Percentiles rank a stretch among this genome's conserved stretches.
phyloP scores from a whole-genome alignment of 2,329 filamentous ascomycete species.

The Verticillium nubilum region DNA sequence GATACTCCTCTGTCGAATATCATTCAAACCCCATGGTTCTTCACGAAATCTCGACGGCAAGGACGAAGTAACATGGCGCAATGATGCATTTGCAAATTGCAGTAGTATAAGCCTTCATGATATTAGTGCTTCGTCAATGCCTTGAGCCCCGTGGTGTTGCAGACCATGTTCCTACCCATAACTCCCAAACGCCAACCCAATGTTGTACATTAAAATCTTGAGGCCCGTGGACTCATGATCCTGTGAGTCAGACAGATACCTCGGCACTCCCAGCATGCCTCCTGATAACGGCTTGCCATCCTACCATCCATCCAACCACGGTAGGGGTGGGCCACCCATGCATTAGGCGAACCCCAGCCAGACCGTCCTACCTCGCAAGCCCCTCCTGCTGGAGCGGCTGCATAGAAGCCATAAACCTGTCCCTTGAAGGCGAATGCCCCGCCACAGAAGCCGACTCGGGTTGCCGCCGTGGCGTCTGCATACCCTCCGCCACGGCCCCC shows the following conservation, averaged over 20 bases:
- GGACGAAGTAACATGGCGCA: too few species aligned
- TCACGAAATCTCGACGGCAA: too few species aligned
- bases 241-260: neutral
- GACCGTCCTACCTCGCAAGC: neutral
- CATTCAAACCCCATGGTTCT: too few species aligned
- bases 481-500: neutral
- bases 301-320: neutral
- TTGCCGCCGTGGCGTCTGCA: neutral
- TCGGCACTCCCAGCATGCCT: neutral
- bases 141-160: too few species aligned
- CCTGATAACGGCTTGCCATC: neutral
- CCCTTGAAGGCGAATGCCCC: constrained; percentile 1
- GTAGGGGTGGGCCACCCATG: too few species aligned
- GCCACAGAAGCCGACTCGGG: neutral
- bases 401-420: neutral
- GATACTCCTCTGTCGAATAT: too few species aligned
- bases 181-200: neutral
- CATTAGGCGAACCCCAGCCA: neutral
- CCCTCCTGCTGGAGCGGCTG: neutral
- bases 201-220: neutral
- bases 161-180: neutral
- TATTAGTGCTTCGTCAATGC: too few species aligned
- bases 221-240: neutral
- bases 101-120: too few species aligned
- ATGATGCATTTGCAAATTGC: too few species aligned